These are phyloP conservation scores for Fraxinus paxiana DNA, from an alignment of 305 asterid species.

Conservation along the genomic window DNA sequence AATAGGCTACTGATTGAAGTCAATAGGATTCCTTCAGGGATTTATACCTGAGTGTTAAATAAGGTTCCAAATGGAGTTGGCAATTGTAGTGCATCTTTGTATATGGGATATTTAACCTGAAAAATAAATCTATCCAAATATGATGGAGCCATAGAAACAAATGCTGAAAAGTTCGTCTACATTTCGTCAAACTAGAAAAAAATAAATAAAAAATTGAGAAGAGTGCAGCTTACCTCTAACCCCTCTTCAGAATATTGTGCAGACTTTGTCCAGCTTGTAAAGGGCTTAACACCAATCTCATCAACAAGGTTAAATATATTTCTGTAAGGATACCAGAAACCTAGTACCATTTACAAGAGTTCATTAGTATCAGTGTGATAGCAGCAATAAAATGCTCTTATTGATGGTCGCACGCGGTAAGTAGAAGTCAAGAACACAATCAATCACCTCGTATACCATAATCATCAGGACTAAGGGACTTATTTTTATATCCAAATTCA, in stretches of 20 bases:
- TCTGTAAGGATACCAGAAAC: conserved; percentile 53
- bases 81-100: conserved; percentile 40
- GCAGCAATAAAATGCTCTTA: neutral
- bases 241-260: conserved; percentile 57
- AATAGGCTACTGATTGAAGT: neutral
- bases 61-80: conserved; percentile 61
- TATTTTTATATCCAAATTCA: conserved; percentile 48
- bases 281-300: conserved; percentile 57
- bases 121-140: neutral
- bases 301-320: conserved; percentile 53
- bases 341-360: conserved; percentile 24
- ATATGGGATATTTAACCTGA: conserved; percentile 57
- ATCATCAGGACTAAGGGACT: conserved; percentile 52
- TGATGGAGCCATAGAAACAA: neutral
- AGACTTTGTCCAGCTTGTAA: conserved; percentile 51
- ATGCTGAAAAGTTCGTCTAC: neutral
- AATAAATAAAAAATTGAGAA: neutral
- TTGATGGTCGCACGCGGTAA: neutral
- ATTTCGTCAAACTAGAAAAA: neutral
- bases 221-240: conserved; percentile 39
- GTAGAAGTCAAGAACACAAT: neutral
- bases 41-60: conserved; percentile 46
- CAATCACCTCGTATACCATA: conserved; percentile 48
- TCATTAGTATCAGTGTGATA: neutral
- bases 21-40: neutral